Base-by-base conservation (phyloP, 352 stramenopile species). In the Phytophthora kernoviae region DNA sequence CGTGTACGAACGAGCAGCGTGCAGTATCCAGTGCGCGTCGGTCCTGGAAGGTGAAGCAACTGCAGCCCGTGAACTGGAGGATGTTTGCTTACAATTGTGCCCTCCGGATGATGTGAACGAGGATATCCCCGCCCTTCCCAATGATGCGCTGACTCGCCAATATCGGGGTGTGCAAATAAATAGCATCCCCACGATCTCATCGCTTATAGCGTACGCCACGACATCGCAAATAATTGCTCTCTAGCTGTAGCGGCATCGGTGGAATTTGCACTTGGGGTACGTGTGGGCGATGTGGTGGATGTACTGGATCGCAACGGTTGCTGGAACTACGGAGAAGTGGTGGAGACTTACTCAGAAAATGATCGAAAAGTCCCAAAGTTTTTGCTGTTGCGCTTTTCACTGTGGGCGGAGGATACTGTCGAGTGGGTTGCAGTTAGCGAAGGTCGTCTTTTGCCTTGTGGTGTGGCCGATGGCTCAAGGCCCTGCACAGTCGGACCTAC, bases 271-370 rank as follows among this genome's bases (percentile, higher is more conserved):
- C 54, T 91, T 53, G 57, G 70, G 44, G 56, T 87, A 44, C 55
- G 70, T 58, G 47, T 76, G 5, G 87, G 85, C 4, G 84, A 94
- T 44, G 73, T 82, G 37, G 76, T 92, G 24, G 87, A 96, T 54
- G 84, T 90, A 39, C 61, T 96, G 15, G 87, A 96, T 63, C 68
- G 73, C 32, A 88, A 87, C 22, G 82, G 80, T 4, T 88, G 81
- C 47, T 96, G 87, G 87, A 90, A 89, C 42, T 76, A 90, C n/a
- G 87, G 81, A 9, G 73, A 91, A 54, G 80, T 96, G 3, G 39
- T 90, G 9, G 79, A 94, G 20, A 55, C 79, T 10, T 84, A 79
- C 51, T 55, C 58, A 12, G 77, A 93, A 61, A 58, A 54, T 7
- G 68, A 34, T 4, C 45, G 54, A 4, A 20, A 60, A 1, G 48